phyloP scores from a whole-genome alignment of 345 rosid species.

The Syzygium aqueum region DNA sequence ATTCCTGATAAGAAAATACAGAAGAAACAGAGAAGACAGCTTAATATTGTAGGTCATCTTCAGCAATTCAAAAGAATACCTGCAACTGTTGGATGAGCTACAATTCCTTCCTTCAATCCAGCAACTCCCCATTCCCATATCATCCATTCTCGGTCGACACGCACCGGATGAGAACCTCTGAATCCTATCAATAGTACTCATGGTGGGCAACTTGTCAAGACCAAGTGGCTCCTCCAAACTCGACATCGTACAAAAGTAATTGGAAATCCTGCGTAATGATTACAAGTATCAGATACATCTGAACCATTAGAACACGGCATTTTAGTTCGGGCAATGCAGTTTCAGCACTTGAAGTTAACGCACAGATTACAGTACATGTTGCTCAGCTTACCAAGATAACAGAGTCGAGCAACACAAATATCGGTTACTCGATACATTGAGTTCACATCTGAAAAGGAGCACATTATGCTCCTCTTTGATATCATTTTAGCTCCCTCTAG shows the following conservation, averaged over 20 bases:
- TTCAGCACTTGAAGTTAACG: neutral
- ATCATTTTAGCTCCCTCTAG: neutral
- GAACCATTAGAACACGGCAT: neutral
- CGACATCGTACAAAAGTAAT: slow-evolving; percentile 42
- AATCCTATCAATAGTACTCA: slow-evolving; percentile 74
- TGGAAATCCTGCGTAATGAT: neutral
- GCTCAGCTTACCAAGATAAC: neutral
- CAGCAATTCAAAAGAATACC: slow-evolving; percentile 11
- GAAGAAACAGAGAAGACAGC: neutral
- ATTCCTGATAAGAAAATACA: neutral
- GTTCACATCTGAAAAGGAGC: neutral
- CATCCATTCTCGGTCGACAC: slow-evolving; percentile 65
- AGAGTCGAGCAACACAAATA: neutral
- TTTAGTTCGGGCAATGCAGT: neutral
- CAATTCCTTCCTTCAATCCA: slow-evolving; percentile 85
- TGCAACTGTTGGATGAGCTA: slow-evolving; percentile 68
- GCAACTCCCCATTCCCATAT: slow-evolving; percentile 63
- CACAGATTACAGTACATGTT: neutral
- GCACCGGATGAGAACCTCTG: slow-evolving; percentile 84
- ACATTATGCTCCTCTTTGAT: neutral
- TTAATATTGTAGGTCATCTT: neutral
- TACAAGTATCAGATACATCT: neutral
- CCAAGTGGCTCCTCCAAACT: slow-evolving; percentile 93
- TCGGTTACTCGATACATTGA: neutral
- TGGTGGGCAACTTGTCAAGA: slow-evolving; percentile 84